Evolutionary conservation across 768 basidiomycete genomes (phyloP), one percentile per base, ranked within the genome.

Genomic region (Mycena epipterygia): DNA sequence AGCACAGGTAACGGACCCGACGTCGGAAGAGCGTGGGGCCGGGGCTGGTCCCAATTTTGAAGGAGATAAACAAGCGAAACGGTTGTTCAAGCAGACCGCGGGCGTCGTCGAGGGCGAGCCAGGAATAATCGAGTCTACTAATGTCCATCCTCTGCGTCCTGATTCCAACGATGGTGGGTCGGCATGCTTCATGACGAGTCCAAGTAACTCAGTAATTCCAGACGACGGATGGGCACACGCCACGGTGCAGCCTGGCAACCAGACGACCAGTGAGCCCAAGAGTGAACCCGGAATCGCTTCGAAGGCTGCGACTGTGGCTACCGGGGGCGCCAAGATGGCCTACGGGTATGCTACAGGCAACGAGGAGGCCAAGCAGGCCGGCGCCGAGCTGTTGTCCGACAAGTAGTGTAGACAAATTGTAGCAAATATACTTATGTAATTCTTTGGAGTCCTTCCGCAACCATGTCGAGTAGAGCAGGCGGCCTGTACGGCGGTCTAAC

Each of bases 401-500:
- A 66, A 70, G 58, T 52, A 57, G 64, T 57, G 29, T 30, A 30
- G 21, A 12, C 17, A 14, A 19, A 55, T 19, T 33, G 33, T 9
- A 56, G n/a, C 35, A 73, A 46, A 14, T 42, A 29, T 60, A 67
- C 51, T 68, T 68, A 64, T 41, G 49, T 58, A 9, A 29, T 35
- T 55, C 68, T 49, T 75, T 74, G 68, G 67, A 74, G 69, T 67
- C n/a, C 62, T 68, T 71, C 42, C 68, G 32, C 68, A 39, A 77
- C 81, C 80, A 86, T 78, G 76, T 93, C 93, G 90, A 91, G 91
- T 56, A 88, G 89, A 86, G 93, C 93, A 63, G 94, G 94, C 58
- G 94, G 94, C 57, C 87, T 95, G 63, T 95, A 95, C 75, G 94
- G 94, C 52, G 94, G 94, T 76, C 93, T 95, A 73, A 92, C 94